Percentiles rank a stretch among this genome's conserved stretches.
Conservation (phyloP, 345 rosid species). For the Geranium brycei region DNA sequence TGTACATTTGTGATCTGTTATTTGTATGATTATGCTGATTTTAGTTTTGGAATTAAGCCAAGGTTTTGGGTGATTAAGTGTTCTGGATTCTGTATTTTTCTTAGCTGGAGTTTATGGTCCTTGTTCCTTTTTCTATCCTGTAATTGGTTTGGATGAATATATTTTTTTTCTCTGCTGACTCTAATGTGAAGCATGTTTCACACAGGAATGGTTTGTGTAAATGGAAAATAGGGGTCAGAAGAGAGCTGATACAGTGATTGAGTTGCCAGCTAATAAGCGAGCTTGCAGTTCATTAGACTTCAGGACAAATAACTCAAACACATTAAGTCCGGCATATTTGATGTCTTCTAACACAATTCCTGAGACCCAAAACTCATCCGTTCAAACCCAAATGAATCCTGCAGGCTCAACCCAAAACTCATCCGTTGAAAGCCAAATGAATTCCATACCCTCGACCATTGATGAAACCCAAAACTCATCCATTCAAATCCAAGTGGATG, state of each 20-base stretch:
- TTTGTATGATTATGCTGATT: too few relatives aligned
- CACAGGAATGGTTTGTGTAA: conserved; percentile 3
- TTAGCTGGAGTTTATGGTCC: neutral
- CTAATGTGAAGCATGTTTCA: neutral
- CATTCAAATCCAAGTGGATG: conserved; percentile 41
- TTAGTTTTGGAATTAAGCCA: too few relatives aligned
- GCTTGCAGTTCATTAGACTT: conserved; percentile 78
- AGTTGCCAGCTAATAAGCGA: conserved; percentile 87
- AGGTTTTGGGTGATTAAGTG: too few relatives aligned
- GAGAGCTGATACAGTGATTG: conserved; percentile 56
- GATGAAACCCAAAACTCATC: conserved; percentile 24
- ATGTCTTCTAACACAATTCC: too few relatives aligned
- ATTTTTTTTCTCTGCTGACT: too few relatives aligned
- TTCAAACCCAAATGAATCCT: neutral
- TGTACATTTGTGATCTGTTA: too few relatives aligned
- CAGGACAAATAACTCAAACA: conserved; percentile 23
- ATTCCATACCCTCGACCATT: conserved; percentile 9
- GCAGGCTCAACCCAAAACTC: neutral
- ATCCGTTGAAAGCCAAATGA: conserved; percentile 29
- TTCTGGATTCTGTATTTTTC: neutral
- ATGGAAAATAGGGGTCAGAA: conserved; percentile 94
- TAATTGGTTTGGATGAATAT: too few relatives aligned
- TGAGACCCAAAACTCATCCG: neutral
- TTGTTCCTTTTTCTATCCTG: neutral
- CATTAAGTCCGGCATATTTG: conserved; percentile 33